Evolutionary conservation across 2,329 filamentous ascomycete genomes (phyloP).

Genomic region (Aspergillus neoniger): DNA sequence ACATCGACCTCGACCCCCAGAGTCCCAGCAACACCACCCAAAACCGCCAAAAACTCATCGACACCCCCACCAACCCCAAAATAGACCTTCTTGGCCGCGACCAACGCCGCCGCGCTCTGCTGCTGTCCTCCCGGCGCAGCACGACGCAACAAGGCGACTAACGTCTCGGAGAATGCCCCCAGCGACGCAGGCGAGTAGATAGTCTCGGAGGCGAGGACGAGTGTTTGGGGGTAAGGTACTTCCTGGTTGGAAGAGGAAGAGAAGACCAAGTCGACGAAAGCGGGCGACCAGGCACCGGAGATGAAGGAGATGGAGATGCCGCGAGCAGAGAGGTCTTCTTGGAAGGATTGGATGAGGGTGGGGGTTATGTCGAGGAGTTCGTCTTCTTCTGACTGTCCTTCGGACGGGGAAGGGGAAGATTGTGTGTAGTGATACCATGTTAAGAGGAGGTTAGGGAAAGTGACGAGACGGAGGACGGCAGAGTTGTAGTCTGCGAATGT

Average conservation of each 20-base stretch:
- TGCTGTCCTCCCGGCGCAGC: slow-evolving; percentile 20
- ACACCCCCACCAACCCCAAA: slow-evolving; percentile 68
- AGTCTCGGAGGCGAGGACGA: slow-evolving; percentile 64
- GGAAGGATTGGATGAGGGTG: slow-evolving; percentile 50
- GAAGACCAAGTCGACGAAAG: slow-evolving; percentile 47
- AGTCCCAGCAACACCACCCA: slow-evolving; percentile 30
- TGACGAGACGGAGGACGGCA: slow-evolving; percentile 61
- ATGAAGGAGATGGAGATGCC: slow-evolving; percentile 57
- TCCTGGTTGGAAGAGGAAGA: slow-evolving; percentile 26
- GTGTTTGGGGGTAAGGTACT: no score
- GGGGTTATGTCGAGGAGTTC: slow-evolving; percentile 52
- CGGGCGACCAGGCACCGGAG: slow-evolving; percentile 61
- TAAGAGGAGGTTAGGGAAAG: slow-evolving; percentile 62
- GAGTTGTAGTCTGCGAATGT: slow-evolving; percentile 65
- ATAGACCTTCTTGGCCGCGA: slow-evolving; percentile 67
- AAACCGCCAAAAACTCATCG: slow-evolving; percentile 55
- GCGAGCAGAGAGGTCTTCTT: slow-evolving; percentile 40
- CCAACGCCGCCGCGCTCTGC: slow-evolving; percentile 49
- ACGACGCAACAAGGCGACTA: slow-evolving; percentile 53
- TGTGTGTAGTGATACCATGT: slow-evolving; percentile 48
- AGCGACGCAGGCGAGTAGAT: slow-evolving; percentile 63
- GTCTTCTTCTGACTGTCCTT: slow-evolving; percentile 27
- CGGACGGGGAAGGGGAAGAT: background rate
- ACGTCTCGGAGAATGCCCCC: slow-evolving; percentile 56
- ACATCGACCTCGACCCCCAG: slow-evolving; percentile 33